phyloP scores from a whole-genome alignment of 1,284 basidiomycete genomes.

The Cerrena zonata region DNA sequence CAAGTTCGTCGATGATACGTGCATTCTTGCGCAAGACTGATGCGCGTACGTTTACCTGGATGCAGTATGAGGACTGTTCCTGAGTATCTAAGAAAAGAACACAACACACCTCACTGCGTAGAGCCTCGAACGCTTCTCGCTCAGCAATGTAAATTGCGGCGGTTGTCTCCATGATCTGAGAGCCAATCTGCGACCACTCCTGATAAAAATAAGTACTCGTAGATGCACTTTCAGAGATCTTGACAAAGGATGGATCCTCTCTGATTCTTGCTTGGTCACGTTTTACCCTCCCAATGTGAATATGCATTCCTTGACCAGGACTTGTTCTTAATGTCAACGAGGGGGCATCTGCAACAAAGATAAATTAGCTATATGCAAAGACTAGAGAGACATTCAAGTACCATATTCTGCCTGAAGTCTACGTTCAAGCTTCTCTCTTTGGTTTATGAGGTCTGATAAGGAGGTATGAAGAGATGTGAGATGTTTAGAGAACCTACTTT shows the following conservation, averaged over 20 bases:
- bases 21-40: slow-evolving; percentile 67
- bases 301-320: slow-evolving; percentile 64
- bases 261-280: slow-evolving; percentile 50
- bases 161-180: slow-evolving; percentile 54
- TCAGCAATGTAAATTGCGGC: slow-evolving; percentile 55
- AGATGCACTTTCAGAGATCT: slow-evolving; percentile 54
- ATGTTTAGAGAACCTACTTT: slow-evolving; percentile 60
- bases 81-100: background rate
- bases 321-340: slow-evolving; percentile 68
- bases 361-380: slow-evolving; percentile 6
- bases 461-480: slow-evolving; percentile 49
- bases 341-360: slow-evolving; percentile 46
- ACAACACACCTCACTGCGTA: slow-evolving; percentile 58
- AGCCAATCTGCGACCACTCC: slow-evolving; percentile 72
- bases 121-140: slow-evolving; percentile 61
- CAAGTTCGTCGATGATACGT: slow-evolving; percentile 81
- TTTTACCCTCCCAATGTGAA: slow-evolving; percentile 62
- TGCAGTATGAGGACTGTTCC: background rate
- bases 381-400: slow-evolving; percentile 25
- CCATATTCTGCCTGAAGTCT: slow-evolving; percentile 52
- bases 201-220: slow-evolving; percentile 69
- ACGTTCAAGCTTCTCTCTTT: slow-evolving; percentile 49
- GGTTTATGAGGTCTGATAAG: slow-evolving; percentile 40
- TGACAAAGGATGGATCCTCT: slow-evolving; percentile 44
- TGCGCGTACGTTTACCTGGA: slow-evolving; percentile 59